These are phyloP conservation scores for Plectranthus barbatus DNA, from an alignment of 257 asterid species.

Conservation along the genomic window DNA sequence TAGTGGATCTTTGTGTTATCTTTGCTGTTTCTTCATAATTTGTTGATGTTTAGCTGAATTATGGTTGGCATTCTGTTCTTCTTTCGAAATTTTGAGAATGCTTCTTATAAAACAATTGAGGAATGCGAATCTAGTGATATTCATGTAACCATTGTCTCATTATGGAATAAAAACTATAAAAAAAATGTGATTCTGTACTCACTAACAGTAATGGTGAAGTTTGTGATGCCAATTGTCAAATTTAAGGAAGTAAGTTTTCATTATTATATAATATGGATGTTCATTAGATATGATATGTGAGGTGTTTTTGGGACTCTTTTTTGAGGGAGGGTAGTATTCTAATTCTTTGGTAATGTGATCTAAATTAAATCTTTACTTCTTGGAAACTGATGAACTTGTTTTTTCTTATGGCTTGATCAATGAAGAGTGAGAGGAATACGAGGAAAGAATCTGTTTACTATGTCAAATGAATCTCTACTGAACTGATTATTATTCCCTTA, in stretches of 20 bases:
- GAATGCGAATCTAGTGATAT: slow-evolving; percentile 6
- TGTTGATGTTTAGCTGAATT: slow-evolving; percentile 12
- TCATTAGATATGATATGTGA: not conserved
- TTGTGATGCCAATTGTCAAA: not conserved
- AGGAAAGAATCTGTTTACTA: not conserved
- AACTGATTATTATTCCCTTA: not conserved
- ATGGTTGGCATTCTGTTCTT: not conserved
- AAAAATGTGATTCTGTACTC: not conserved
- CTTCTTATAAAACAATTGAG: too few species aligned
- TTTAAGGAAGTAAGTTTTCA: not conserved
- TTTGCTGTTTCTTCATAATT: not conserved
- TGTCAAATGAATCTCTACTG: not conserved
- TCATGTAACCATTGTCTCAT: not conserved
- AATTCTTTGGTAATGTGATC: not conserved
- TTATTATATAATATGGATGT: not conserved
- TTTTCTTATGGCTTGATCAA: not conserved
- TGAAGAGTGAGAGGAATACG: not conserved
- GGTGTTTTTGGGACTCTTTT: not conserved
- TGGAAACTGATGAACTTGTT: not conserved
- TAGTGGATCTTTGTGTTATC: slow-evolving; percentile 1
- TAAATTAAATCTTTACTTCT: not conserved
- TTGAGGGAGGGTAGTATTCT: not conserved
- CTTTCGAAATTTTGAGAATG: too few species aligned
- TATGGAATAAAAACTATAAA: too few species aligned
- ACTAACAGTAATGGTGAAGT: not conserved